Evolutionary conservation across 2,329 filamentous ascomycete species (phyloP).

Genomic region (Pseudocercospora vitis): DNA sequence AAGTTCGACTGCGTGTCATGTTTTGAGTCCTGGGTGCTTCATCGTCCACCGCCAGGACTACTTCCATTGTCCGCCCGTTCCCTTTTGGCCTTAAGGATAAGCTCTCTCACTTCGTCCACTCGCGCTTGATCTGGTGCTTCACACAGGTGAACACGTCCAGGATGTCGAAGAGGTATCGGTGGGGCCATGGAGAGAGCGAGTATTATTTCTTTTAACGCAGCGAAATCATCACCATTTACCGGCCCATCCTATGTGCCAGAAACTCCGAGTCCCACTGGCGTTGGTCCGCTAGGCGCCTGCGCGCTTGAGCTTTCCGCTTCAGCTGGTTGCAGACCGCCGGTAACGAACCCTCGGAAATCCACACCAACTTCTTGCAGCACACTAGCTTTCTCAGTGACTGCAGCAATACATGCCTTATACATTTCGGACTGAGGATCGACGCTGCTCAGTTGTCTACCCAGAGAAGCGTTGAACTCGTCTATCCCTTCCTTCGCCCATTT

Average conservation of each 20-base stretch:
- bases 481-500: slow-evolving; percentile 98
- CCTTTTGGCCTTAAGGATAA: not conserved
- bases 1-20: no score
- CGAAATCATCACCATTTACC: not conserved
- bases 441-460: slow-evolving; percentile 82
- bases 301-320: slow-evolving; percentile 3
- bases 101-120: not conserved
- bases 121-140: not conserved
- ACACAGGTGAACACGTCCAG: not conserved
- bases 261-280: slow-evolving; percentile 20
- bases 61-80: not conserved
- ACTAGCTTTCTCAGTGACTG: slow-evolving; percentile 75
- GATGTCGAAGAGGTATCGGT: slow-evolving; percentile 1
- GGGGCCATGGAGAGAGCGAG: not conserved
- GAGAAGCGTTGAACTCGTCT: slow-evolving; percentile 81
- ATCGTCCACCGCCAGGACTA: not conserved
- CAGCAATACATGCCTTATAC: slow-evolving; percentile 80
- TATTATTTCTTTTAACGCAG: not conserved
- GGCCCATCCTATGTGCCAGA: slow-evolving; percentile 4
- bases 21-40: no score
- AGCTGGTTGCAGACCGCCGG: slow-evolving; percentile 48
- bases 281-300: no score
- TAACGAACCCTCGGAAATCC: slow-evolving; percentile 83
- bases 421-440: slow-evolving; percentile 72
- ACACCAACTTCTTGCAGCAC: slow-evolving; percentile 83